Conservation (phyloP, 805 yeast species). For the Nakazawaea peltata region DNA sequence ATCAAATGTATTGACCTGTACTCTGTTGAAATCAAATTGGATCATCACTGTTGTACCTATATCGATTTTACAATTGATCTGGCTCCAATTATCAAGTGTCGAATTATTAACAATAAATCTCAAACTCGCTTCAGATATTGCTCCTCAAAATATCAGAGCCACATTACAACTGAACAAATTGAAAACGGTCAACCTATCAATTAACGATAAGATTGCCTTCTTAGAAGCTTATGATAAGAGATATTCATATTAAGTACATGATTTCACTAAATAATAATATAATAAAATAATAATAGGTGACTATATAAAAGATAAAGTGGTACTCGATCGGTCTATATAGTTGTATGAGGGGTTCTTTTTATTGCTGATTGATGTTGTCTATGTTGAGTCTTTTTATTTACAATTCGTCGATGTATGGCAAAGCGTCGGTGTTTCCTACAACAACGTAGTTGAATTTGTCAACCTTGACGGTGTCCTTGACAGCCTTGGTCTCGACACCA, state of each 20-base stretch:
- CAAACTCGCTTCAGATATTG: not conserved
- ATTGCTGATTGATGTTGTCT: not conserved
- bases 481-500: slow-evolving; percentile 30
- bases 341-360: no score
- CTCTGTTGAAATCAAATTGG: slow-evolving; percentile 4
- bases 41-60: slow-evolving; percentile 4
- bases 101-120: not conserved
- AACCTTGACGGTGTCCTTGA: slow-evolving; percentile 24
- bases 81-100: slow-evolving; percentile 1
- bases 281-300: not conserved
- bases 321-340: not conserved
- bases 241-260: not conserved
- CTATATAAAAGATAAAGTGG: not conserved
- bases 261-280: not conserved
- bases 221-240: slow-evolving; percentile 1
- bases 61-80: not conserved
- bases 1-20: slow-evolving; percentile 1
- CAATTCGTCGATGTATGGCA: slow-evolving; percentile 89
- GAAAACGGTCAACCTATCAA: slow-evolving; percentile 4
- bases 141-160: not conserved
- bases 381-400: slow-evolving; percentile 23
- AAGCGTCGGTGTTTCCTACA: slow-evolving; percentile 76
- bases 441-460: slow-evolving; percentile 78
- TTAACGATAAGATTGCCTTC: slow-evolving; percentile 3
- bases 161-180: slow-evolving; percentile 3